Conservation (phyloP, 768 basidiomycete species). For the Boletus subcaerulescens region DNA sequence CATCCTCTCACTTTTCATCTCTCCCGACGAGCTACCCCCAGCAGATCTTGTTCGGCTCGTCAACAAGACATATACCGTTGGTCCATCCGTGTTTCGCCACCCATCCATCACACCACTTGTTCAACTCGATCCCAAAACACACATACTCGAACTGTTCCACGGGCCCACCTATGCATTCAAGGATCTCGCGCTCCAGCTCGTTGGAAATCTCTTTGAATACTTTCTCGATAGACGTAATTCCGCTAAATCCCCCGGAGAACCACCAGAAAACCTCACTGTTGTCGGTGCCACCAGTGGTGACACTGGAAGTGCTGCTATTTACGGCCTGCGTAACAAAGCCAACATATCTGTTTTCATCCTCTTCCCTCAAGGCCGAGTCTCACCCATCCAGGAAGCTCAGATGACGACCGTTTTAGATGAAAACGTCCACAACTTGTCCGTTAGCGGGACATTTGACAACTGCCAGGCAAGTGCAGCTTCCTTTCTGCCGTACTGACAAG, state of each 20-base stretch:
- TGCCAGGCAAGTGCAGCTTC: slow-evolving; percentile 65
- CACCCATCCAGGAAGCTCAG: slow-evolving; percentile 97
- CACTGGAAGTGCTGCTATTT: slow-evolving; percentile 98
- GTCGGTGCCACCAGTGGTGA: slow-evolving; percentile 98
- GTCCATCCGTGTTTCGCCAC: slow-evolving; percentile 68
- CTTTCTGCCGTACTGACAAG: background rate
- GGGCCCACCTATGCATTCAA: slow-evolving; percentile 99
- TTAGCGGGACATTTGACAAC: slow-evolving; percentile 94
- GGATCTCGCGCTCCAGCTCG: slow-evolving; percentile 93
- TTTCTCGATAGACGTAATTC: slow-evolving; percentile 81
- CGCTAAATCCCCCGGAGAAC: slow-evolving; percentile 50
- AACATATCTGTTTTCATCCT: slow-evolving; percentile 97
- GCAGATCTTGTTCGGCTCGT: slow-evolving; percentile 71
- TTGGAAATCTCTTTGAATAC: slow-evolving; percentile 96
- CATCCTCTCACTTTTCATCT: slow-evolving; percentile 87
- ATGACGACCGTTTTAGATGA: slow-evolving; percentile 97
- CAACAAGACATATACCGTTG: slow-evolving; percentile 63
- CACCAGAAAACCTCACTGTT: slow-evolving; percentile 77
- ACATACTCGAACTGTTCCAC: slow-evolving; percentile 90
- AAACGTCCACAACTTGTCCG: slow-evolving; percentile 94
- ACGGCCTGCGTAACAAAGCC: slow-evolving; percentile 90
- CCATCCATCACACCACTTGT: slow-evolving; percentile 76
- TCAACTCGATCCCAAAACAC: slow-evolving; percentile 42
- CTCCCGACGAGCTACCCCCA: slow-evolving; percentile 70
- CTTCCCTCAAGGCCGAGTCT: slow-evolving; percentile 93